Conservation (phyloP, 208 protist species). For the Leishmania mexicana region DNA sequence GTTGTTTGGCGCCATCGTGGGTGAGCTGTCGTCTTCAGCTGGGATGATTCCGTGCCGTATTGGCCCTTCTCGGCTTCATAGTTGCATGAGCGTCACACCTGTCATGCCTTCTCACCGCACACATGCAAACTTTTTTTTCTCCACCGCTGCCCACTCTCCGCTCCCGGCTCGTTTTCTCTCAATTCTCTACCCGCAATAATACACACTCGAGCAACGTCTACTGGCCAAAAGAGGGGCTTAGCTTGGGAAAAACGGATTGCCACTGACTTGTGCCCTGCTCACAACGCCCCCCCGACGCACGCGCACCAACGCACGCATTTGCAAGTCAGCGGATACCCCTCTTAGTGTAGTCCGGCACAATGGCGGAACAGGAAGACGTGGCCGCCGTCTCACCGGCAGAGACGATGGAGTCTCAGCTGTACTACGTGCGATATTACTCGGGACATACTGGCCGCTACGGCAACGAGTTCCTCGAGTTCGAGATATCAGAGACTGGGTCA, state of each 20-base stretch:
- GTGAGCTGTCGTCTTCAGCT: background rate
- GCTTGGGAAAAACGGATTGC: background rate
- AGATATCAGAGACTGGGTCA: conserved; percentile 75
- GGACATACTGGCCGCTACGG: conserved; percentile 88
- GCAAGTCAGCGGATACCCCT: background rate
- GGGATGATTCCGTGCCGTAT: background rate
- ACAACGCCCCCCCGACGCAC: background rate
- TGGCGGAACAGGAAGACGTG: conserved; percentile 19
- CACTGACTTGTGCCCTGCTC: background rate
- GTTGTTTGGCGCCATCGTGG: background rate
- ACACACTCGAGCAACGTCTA: background rate
- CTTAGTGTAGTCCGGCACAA: background rate
- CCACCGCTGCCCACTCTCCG: background rate
- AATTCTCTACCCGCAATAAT: background rate
- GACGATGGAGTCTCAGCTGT: conserved; percentile 68
- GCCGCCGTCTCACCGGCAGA: conserved; percentile 29
- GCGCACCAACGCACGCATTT: background rate
- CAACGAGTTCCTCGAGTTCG: conserved; percentile 92
- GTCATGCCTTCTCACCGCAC: background rate
- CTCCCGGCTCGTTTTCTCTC: background rate
- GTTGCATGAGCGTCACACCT: background rate
- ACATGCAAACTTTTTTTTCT: background rate
- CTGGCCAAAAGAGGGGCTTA: background rate
- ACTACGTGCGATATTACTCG: conserved; percentile 88
- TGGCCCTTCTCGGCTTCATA: background rate